Conservation (phyloP, 169 alveolate species). For the Cryptosporidium meleagridis region DNA sequence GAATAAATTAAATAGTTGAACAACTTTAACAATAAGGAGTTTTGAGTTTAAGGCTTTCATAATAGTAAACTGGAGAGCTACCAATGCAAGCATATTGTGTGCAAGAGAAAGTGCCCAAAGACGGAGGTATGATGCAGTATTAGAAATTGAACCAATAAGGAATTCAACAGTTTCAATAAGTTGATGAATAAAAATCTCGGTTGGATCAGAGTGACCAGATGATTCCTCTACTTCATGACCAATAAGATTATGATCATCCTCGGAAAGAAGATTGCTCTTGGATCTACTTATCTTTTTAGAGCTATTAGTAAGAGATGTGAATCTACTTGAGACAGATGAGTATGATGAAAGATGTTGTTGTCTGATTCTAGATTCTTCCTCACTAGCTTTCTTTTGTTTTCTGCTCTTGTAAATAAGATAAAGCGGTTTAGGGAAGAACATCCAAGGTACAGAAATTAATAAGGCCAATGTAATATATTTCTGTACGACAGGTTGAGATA, state of each 20-base stretch:
- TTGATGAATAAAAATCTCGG: constrained; percentile 95
- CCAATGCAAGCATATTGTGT: constrained; percentile 93
- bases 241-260: constrained; percentile 77
- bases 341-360: constrained; percentile 47
- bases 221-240: constrained; percentile 75
- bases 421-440: constrained; percentile 96
- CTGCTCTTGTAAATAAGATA: constrained; percentile 77
- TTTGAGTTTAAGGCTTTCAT: constrained; percentile 30
- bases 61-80: constrained; percentile 41
- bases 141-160: constrained; percentile 96
- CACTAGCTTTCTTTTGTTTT: constrained; percentile 66
- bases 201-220: constrained; percentile 80
- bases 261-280: constrained; percentile 65
- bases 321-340: constrained; percentile 44
- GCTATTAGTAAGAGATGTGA: constrained; percentile 14
- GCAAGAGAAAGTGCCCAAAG: constrained; percentile 99
- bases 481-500: constrained; percentile 85
- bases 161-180: constrained; percentile 98
- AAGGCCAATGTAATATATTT: constrained; percentile 84
- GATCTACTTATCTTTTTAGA: constrained; percentile 11
- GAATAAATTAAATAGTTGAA: constrained; percentile 76
- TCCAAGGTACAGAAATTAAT: constrained; percentile 91
- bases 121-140: constrained; percentile 99
- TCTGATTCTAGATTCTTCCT: constrained; percentile 5
- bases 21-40: constrained; percentile 27